Evolutionary conservation across 2,329 filamentous ascomycete species (phyloP), one percentile per base, ranked within the genome.

Genomic region (Conoideocrella luteorostrata): DNA sequence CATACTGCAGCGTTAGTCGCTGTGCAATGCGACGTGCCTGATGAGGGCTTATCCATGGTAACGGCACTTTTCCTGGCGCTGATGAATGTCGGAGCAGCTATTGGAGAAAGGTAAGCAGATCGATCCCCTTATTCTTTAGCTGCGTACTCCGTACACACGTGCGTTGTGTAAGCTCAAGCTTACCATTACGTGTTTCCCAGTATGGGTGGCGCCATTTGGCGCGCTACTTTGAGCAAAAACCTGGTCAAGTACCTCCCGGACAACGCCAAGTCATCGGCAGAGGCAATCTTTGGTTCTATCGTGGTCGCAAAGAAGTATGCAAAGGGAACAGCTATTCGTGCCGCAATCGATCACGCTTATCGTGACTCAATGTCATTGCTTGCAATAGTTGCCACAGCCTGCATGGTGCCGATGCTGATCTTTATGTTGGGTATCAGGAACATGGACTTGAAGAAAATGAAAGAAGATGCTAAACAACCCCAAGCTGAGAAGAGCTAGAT

Each of bases 131-230:
- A 6, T 1, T 24, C 18, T 3, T 2, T 13, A 9, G n/a, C 26
- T 15, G 24, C 15, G 17, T 15, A n/a, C n/a, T n/a, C n/a, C n/a
- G n/a, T n/a, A n/a, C n/a, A n/a, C n/a, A n/a, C n/a, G n/a, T n/a
- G n/a, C n/a, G n/a, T n/a, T n/a, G n/a, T n/a, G n/a, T n/a, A n/a
- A n/a, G n/a, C n/a, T n/a, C n/a, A n/a, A n/a, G n/a, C n/a, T n/a
- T n/a, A n/a, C n/a, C n/a, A n/a, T n/a, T n/a, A n/a, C n/a, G 5
- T 15, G 5, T 10, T 0, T 26, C 21, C 2, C 4, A 64, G 57
- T 39, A 56, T 65, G 3, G 52, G 55, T 1, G 62, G 61, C 2
- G 62, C 59, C 9, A 60, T 64, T 29, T 65, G 61, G 62, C 55
- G 53, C 29, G 52, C 44, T 15, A 45, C 53, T 1, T 50, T 59